phyloP scores from a whole-genome alignment of 2,329 filamentous ascomycete species.

The Bertia moriformis region DNA sequence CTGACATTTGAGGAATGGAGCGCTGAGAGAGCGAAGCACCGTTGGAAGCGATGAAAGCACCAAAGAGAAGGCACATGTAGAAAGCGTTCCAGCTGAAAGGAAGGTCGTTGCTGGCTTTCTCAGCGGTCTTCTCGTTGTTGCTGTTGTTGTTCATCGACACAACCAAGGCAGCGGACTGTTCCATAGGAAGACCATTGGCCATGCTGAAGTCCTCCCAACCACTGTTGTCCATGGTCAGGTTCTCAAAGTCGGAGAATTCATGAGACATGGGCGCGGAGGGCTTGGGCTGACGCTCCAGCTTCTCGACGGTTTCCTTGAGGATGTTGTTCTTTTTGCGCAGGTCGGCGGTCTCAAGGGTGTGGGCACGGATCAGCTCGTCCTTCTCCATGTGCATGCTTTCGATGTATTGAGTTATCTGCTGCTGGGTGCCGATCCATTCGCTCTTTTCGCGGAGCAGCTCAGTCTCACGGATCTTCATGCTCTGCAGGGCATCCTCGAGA shows the following conservation, averaged over 20 bases:
- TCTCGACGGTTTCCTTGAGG: conserved; percentile 58
- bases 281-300: conserved; percentile 50
- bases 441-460: conserved; percentile 54
- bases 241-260: conserved; percentile 70
- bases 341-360: conserved; percentile 81
- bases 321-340: conserved; percentile 84
- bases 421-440: conserved; percentile 11
- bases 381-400: conserved; percentile 71
- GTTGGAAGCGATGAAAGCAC: conserved; percentile 82
- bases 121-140: conserved; percentile 36
- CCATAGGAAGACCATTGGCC: conserved; percentile 56
- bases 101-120: conserved; percentile 37
- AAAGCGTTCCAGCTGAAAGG: conserved; percentile 65
- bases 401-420: conserved; percentile 61
- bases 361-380: conserved; percentile 74
- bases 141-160: conserved; percentile 30
- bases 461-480: conserved; percentile 55
- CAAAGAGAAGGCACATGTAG: conserved; percentile 90
- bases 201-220: conserved; percentile 72
- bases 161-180: conserved; percentile 11
- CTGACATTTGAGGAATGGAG: conserved; percentile 58
- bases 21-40: conserved; percentile 41
- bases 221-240: conserved; percentile 60
- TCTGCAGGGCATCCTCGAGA: conserved; percentile 63
- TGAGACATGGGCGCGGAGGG: conserved; percentile 46